Base-by-base conservation (phyloP, 768 basidiomycete genomes). In the Trametes sanguinea region DNA sequence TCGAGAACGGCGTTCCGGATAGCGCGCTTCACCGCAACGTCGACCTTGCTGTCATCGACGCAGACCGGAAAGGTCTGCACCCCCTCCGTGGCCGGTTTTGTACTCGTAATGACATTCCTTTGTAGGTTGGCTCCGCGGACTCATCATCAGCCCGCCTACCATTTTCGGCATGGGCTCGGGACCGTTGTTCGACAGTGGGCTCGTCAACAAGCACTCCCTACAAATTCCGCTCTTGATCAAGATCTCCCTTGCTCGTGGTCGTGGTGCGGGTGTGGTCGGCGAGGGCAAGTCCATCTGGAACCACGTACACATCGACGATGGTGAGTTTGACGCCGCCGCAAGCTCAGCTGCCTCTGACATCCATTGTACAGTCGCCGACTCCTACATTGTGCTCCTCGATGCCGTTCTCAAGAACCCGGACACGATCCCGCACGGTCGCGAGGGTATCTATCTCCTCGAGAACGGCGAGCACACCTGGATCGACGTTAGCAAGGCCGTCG, bases 251-350 rank as follows among this genome's bases (percentile, higher is more conserved):
- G 73, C 68, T 59, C 77, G 87, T 35, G 77, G 77, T 0, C 77
- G 80, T 33, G 84, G 76, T 0, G 85, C 83, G 11, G 35, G 35
- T 13, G 73, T 84, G 67, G 74, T 88, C 11, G 85, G 87, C 2
- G 67, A 77, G 51, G 87, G 88, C 1, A 73, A 77, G 65, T 86
- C 88, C 59, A 51, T 84, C 8, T 89, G 85, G 87, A 79, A 81
- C 1, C 74, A 83, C 64, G 81, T 86, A n/a, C 78, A 85, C 61
- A 77, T 86, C 54, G 73, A 80, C 50, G 85, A 87, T 40, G 72
- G 85, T 83, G 62, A 51, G 76, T 57, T 16, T 29, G 43, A 35
- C 30, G 6, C 44, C 27, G 22, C 27, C 39, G 22, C 29, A 39
- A 32, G 22, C 27, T 9, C 17, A 13, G 17, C 22, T 27, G 4